Conservation (phyloP, 108 stramenopile species). For the Cyclotella sp. region DNA sequence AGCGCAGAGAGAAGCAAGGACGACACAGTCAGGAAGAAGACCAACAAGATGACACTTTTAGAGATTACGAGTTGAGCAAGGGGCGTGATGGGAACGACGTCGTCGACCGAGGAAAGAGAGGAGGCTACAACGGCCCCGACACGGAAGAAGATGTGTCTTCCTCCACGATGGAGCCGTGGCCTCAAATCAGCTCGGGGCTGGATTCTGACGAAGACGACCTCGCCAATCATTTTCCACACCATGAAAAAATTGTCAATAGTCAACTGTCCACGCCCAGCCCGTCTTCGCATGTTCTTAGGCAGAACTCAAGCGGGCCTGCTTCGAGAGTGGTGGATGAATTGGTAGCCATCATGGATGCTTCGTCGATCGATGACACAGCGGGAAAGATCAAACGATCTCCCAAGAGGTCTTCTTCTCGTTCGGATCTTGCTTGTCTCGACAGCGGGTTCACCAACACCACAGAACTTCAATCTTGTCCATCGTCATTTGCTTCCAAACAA, state of each 20-base stretch:
- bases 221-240: neutral
- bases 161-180: conserved; percentile 21
- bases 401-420: neutral
- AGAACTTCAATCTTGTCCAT: neutral
- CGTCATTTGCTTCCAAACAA: neutral
- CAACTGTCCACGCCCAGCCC: neutral
- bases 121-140: neutral
- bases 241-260: conserved; percentile 2
- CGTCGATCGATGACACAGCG: neutral
- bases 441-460: too few species aligned
- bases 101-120: conserved; percentile 5
- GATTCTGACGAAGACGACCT: conserved; percentile 23
- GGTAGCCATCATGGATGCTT: conserved; percentile 42
- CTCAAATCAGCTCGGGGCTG: conserved; percentile 18
- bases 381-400: conserved; percentile 8
- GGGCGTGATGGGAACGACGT: conserved; percentile 8
- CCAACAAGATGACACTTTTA: neutral
- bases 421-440: conserved; percentile 9
- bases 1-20: neutral
- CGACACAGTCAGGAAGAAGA: neutral
- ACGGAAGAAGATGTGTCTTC: conserved; percentile 27
- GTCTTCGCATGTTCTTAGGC: neutral
- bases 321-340: conserved; percentile 42
- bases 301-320: conserved; percentile 16
- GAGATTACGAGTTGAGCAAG: conserved; percentile 5